A percentile compares a stretch with the other conserved stretches of the same genome.
phyloP scores from a whole-genome alignment of 202 grass and related monocot species.

The Schoenoplectus triqueter region DNA sequence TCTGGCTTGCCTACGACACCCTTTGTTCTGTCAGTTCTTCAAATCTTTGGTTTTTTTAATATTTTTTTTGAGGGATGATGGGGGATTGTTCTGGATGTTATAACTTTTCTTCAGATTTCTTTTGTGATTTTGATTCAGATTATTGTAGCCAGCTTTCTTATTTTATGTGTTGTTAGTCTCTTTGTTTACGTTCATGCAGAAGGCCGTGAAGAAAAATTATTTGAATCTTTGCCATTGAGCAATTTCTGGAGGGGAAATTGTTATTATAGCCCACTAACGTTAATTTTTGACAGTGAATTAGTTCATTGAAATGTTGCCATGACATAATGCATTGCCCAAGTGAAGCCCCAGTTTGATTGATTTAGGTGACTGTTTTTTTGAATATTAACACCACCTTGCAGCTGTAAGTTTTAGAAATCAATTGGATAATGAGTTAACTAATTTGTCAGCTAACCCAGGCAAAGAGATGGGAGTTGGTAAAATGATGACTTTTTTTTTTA shows the following conservation, averaged over 20 bases:
- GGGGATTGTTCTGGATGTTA: no score
- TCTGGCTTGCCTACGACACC: conserved; percentile 98
- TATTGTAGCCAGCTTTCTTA: not conserved
- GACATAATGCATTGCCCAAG: not conserved
- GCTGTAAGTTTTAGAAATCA: conserved; percentile 11
- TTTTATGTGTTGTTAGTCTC: not conserved
- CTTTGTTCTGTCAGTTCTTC: conserved; percentile 39
- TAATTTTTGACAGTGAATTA: not conserved
- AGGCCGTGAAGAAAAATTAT: not conserved
- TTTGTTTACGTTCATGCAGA: not conserved
- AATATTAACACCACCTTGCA: not conserved
- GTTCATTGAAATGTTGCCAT: not conserved
- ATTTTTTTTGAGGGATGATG: not conserved
- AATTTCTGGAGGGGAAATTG: no score
- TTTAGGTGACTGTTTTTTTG: not conserved
- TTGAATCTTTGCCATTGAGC: not conserved
- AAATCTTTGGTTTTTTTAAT: conserved; percentile 42
- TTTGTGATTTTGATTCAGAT: not conserved
- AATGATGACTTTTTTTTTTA: no score
- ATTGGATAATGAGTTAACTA: conserved; percentile 4
- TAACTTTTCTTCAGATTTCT: no score
- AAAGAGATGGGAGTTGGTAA: no score
- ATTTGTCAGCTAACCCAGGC: not conserved
- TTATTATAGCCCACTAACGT: not conserved
- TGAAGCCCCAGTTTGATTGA: not conserved